These are phyloP conservation scores for Colletotrichum endophyticum DNA, from an alignment of 2,329 filamentous ascomycete genomes.

Conservation along the genomic window DNA sequence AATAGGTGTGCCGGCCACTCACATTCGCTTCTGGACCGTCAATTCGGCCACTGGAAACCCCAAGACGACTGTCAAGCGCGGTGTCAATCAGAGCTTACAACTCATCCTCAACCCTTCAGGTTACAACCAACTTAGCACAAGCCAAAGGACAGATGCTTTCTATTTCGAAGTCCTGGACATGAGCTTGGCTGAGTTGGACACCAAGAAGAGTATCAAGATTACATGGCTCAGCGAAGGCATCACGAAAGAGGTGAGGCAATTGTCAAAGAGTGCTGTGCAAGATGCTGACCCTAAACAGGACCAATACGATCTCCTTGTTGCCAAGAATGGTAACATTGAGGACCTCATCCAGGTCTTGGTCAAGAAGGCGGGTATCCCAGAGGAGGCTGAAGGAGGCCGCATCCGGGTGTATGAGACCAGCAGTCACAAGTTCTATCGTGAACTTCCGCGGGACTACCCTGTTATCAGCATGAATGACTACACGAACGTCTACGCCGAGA, in stretches of 20 bases:
- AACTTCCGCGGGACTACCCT: constrained; percentile 71
- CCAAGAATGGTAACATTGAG: constrained; percentile 81
- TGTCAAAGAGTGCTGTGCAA: background rate
- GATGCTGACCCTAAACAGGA: constrained; percentile 56
- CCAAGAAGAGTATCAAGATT: constrained; percentile 85
- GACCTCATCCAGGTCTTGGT: constrained; percentile 79
- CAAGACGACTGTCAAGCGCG: constrained; percentile 77
- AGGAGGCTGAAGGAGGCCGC: constrained; percentile 71
- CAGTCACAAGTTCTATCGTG: constrained; percentile 82
- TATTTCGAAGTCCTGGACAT: constrained; percentile 96
- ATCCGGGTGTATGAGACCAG: constrained; percentile 86
- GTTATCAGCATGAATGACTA: constrained; percentile 90
- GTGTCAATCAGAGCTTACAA: constrained; percentile 72
- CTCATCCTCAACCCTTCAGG: constrained; percentile 81
- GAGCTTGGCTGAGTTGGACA: constrained; percentile 90
- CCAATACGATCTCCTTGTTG: constrained; percentile 80
- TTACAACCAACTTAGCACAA: constrained; percentile 71
- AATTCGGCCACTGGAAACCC: constrained; percentile 78
- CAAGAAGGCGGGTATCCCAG: constrained; percentile 80
- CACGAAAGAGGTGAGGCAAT: constrained; percentile 77
- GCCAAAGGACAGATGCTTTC: constrained; percentile 76
- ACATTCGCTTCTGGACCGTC: constrained; percentile 90
- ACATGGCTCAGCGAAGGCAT: constrained; percentile 89
- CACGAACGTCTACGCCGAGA: constrained; percentile 80
- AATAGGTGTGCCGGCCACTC: constrained; percentile 79